phyloP scores from a whole-genome alignment of 1,139 yeast species.

The Geotrichum reessii region DNA sequence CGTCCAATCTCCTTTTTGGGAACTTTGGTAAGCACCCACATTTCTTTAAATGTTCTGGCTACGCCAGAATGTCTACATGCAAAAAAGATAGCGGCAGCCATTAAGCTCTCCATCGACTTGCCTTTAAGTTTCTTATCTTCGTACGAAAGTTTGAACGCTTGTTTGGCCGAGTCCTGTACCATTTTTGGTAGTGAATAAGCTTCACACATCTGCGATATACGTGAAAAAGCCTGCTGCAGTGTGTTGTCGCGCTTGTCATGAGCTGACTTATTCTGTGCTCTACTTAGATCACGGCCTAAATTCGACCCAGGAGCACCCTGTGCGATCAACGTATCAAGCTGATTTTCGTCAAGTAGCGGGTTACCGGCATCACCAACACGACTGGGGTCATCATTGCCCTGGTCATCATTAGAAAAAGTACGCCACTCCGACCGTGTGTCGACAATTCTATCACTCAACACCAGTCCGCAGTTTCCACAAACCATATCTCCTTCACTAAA shows the following conservation, averaged over 20 bases:
- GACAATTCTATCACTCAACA: slow-evolving; percentile 83
- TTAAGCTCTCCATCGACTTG: slow-evolving; percentile 85
- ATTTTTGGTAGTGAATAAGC: slow-evolving; percentile 92
- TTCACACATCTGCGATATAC: slow-evolving; percentile 93
- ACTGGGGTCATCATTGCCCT: slow-evolving; percentile 95
- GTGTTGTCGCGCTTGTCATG: slow-evolving; percentile 87
- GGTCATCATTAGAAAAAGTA: slow-evolving; percentile 91
- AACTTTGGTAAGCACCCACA: slow-evolving; percentile 90
- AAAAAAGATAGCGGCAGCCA: slow-evolving; percentile 93
- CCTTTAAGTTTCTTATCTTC: slow-evolving; percentile 87
- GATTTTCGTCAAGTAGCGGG: slow-evolving; percentile 86
- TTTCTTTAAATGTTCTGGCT: slow-evolving; percentile 92
- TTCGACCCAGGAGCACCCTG: slow-evolving; percentile 61
- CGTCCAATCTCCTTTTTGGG: slow-evolving; percentile 89
- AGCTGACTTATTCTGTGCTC: slow-evolving; percentile 81
- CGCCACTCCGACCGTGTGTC: slow-evolving; percentile 99
- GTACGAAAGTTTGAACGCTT: slow-evolving; percentile 85
- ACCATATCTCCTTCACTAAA: slow-evolving; percentile 97
- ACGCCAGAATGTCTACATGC: slow-evolving; percentile 95
- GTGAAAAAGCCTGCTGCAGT: slow-evolving; percentile 81
- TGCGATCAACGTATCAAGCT: slow-evolving; percentile 88
- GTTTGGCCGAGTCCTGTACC: slow-evolving; percentile 96
- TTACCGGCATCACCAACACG: slow-evolving; percentile 99
- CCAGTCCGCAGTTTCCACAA: slow-evolving; percentile 94
- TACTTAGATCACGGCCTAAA: slow-evolving; percentile 77